Evolutionary conservation across 164 flowering plant species (phyloP), one percentile per base, ranked within the genome.

Genomic region (Santalum album): DNA sequence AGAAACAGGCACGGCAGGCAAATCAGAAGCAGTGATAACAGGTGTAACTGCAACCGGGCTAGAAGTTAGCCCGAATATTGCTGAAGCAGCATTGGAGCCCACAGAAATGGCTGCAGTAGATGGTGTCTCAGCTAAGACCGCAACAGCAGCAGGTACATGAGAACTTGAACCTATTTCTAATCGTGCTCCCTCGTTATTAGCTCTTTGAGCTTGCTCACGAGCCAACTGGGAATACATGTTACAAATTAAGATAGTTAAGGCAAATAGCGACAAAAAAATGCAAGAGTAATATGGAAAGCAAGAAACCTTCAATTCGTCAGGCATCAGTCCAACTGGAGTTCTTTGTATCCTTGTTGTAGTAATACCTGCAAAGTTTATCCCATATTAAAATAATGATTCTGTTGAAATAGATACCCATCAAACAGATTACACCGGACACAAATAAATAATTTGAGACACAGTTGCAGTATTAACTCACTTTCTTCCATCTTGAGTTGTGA

Each of bases 271-370:
- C 1, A 26, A 12, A 25, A 12, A 32, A 38, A 18, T 29, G 34
- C 34, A 45, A 25, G 29, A 55, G 20, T 1, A n/a, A 45, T 7
- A 47, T 45, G 19, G 25, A 3, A n/a, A n/a, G 35, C 17, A 12
- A 7, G 27, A 12, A 56, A 58, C 98, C 96, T 85, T 82, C 54
- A 92, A 61, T 32, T 89, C 98, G 46, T 92, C 96, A 27, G 98
- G 98, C 2, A 92, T 83, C 46, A n/a, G 80, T 63, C 98, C 98
- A 92, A 62, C 78, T 85, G 17, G 98, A 89, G 67, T 84, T 79
- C 61, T 82, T 82, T 39, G 96, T 88, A 45, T 64, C 73, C 78
- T 88, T 91, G 74, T 91, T 86, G 76, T 82, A 81, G 64, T 79
- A 91, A 67, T 88, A 91, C 79, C 98, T 91, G 78, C 55, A 43